Base-by-base conservation (phyloP, 2,329 filamentous ascomycete species). In the Neofusicoccum kwambonambiense region DNA sequence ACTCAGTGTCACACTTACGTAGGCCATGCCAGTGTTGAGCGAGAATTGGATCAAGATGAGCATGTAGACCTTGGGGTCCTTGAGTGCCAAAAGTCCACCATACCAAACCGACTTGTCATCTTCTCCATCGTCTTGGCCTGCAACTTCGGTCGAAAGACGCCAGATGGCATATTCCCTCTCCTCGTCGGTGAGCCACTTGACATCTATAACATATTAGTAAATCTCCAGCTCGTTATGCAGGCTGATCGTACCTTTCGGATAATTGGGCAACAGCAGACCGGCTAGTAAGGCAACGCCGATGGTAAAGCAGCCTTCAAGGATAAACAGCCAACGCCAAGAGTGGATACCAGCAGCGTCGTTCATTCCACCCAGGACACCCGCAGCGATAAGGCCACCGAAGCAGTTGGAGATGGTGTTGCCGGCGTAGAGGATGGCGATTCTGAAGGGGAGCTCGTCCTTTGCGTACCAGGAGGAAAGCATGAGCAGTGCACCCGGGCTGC, bases 21-120 rank as follows among this genome's bases (percentile, higher is more conserved):
- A 88, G 3, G 85, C 84, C 3, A 84, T 86, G 13, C 56, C 65
- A 88, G 84, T 1, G n/a, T 60, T 60, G 27, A 60, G 17, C 1
- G 56, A 60, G 56, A 60, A 60, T 19, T 60, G 56, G 44, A 85
- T 86, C 6, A 88, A 64, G 81, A 87, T 87, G 83, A 89, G 84
- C 66, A 89, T 70, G 70, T 87, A 89, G 67, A 88, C 86, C 78
- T 88, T 89, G 68, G 77, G 15, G 67, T 89, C 87, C 73, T 84
- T 86, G 57, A 87, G 70, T 0, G 86, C 84, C 82, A 89, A 85
- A 61, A 83, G 77, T 35, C 87, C 73, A 9, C 87, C 87, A 8
- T 81, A 80, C 66, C 86, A 83, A 2, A 79, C 70, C 3, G 81
- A 81, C 69, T 85, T 79, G n/a, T 81, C 76, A 0, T 79, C 78